phyloP scores from a whole-genome alignment of 2,329 filamentous ascomycete species.

The Ascochyta lentis region DNA sequence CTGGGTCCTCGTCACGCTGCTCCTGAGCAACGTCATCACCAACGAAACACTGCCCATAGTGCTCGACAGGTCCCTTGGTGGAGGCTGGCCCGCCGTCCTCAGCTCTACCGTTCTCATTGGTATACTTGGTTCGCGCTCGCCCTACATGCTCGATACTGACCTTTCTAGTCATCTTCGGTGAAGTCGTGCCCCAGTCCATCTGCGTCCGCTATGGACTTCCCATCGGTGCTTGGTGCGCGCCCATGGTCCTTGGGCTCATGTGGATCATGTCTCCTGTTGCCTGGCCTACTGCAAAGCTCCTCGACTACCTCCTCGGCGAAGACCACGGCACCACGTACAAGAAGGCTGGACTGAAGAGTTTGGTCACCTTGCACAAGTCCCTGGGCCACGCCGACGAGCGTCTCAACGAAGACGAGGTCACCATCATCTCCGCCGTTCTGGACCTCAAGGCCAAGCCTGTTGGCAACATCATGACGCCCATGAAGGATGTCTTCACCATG shows the following conservation, averaged over 20 bases:
- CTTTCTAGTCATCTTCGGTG: constrained; percentile 87
- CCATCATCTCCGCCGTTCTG: constrained; percentile 95
- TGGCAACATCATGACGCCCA: constrained; percentile 96
- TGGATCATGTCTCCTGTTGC: constrained; percentile 88
- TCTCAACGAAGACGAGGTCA: constrained; percentile 96
- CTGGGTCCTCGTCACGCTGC: constrained; percentile 94
- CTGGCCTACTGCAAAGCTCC: constrained; percentile 93
- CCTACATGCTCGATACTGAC: constrained; percentile 1
- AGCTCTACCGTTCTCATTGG: constrained; percentile 94
- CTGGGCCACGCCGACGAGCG: constrained; percentile 83
- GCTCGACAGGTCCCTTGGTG: constrained; percentile 89
- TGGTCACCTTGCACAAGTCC: constrained; percentile 93
- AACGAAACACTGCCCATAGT: constrained; percentile 94
- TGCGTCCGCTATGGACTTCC: constrained; percentile 95
- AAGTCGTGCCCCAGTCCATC: constrained; percentile 93
- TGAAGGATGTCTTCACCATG: constrained; percentile 96
- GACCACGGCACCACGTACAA: constrained; percentile 98
- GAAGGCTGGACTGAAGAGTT: constrained; percentile 94
- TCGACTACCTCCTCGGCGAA: constrained; percentile 90
- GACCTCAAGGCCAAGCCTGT: constrained; percentile 97
- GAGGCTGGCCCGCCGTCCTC: constrained; percentile 91
- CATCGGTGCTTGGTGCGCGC: constrained; percentile 93
- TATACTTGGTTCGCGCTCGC: constrained; percentile 53
- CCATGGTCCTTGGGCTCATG: constrained; percentile 87
- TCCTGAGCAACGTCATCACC: constrained; percentile 96